Evolutionary conservation across 495 filamentous ascomycete species (phyloP).

Genomic region (Glonium stellatum): DNA sequence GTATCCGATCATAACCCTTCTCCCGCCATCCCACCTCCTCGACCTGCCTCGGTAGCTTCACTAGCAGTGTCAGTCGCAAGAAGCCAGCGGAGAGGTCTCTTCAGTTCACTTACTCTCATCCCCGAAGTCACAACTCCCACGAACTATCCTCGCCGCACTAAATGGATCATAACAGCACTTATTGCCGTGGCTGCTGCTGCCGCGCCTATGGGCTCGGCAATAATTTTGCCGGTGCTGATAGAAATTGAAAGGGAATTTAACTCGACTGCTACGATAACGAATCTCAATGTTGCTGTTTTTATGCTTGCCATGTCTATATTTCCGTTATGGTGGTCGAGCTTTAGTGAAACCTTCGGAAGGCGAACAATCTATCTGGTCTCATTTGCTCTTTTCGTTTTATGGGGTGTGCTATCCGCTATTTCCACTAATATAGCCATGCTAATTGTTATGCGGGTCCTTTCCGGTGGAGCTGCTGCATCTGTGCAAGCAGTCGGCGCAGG

Average conservation of each 20-base stretch:
- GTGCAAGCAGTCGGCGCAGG: slow-evolving; percentile 92
- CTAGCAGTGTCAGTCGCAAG: slow-evolving; percentile 53
- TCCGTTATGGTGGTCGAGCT: slow-evolving; percentile 90
- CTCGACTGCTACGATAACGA: slow-evolving; percentile 63
- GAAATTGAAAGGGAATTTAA: slow-evolving; percentile 61
- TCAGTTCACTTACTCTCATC: slow-evolving; percentile 66
- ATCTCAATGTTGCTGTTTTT: slow-evolving; percentile 77
- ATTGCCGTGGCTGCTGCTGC: slow-evolving; percentile 68
- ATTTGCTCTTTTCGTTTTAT: slow-evolving; percentile 74
- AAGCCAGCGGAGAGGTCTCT: slow-evolving; percentile 62
- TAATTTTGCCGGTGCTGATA: slow-evolving; percentile 73
- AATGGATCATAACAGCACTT: slow-evolving; percentile 81
- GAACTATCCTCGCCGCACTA: slow-evolving; percentile 61
- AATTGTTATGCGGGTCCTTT: slow-evolving; percentile 73
- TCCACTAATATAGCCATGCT: slow-evolving; percentile 76
- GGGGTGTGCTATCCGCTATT: slow-evolving; percentile 64
- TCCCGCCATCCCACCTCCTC: slow-evolving; percentile 6
- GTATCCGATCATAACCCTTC: not conserved
- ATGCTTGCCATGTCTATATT: slow-evolving; percentile 89
- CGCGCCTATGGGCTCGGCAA: slow-evolving; percentile 78
- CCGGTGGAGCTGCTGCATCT: slow-evolving; percentile 76
- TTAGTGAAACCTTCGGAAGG: slow-evolving; percentile 76
- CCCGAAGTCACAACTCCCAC: slow-evolving; percentile 74
- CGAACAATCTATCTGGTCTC: slow-evolving; percentile 80
- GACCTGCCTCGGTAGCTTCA: slow-evolving; percentile 17